These are phyloP conservation scores for Phytophthora megakarya DNA, from an alignment of 352 stramenopile genomes.

Conservation along the genomic window DNA sequence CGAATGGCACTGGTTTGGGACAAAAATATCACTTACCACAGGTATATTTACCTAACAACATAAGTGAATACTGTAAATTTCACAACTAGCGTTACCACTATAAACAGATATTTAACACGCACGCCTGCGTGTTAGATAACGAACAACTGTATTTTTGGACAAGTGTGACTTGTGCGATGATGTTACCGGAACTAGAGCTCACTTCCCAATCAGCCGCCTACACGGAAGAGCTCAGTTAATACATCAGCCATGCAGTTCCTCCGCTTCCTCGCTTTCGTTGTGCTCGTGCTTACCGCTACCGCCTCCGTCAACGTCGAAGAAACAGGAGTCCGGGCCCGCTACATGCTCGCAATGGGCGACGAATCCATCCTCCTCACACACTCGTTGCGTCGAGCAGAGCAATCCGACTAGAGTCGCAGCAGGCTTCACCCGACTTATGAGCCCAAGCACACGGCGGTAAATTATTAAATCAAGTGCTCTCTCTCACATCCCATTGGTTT, in stretches of 20 bases:
- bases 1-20: no score
- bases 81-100: no score
- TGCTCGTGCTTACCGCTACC: background rate
- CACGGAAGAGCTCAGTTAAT: constrained; percentile 6
- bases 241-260: constrained; percentile 20
- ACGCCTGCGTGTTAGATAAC: background rate
- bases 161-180: constrained; percentile 8
- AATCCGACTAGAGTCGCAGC: constrained; percentile 2
- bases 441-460: no score
- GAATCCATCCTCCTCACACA: constrained; percentile 31
- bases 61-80: no score
- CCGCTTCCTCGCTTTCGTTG: background rate
- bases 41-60: no score
- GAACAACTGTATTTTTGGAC: constrained; percentile 11
- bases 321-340: constrained; percentile 16
- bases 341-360: constrained; percentile 37
- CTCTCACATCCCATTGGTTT: no score
- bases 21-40: no score
- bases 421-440: background rate
- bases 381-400: constrained; percentile 11
- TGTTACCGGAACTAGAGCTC: background rate
- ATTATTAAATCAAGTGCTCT: no score
- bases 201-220: constrained; percentile 16
- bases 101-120: background rate
- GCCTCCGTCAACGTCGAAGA: constrained; percentile 12